A percentile compares a stretch with the other conserved stretches of the same genome.
phyloP scores from a whole-genome alignment of 345 rosid genomes.

The Citrus cavaleriei region DNA sequence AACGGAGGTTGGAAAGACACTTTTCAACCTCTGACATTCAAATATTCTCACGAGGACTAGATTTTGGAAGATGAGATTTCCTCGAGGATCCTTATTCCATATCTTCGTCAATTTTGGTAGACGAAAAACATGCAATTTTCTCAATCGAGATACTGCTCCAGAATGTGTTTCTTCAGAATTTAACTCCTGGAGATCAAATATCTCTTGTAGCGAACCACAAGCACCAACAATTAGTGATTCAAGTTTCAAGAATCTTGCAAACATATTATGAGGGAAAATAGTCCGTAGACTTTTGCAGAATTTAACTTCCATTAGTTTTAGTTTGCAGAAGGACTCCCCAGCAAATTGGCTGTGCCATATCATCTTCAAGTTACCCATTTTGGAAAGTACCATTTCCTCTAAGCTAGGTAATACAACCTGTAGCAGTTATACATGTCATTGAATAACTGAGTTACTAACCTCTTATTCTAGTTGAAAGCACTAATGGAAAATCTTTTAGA shows the following conservation, averaged over 20 bases:
- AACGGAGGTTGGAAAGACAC: conserved; percentile 14
- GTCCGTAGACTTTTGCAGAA: background rate
- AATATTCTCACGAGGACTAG: rapidly evolving
- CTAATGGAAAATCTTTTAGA: no score
- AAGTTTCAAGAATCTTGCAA: background rate
- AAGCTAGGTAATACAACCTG: conserved; percentile 25
- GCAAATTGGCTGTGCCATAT: no score
- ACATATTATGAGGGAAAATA: conserved; percentile 11
- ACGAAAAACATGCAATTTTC: background rate
- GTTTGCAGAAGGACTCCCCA: no score
- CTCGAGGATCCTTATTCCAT: background rate
- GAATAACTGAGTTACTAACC: background rate
- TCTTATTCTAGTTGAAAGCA: no score
- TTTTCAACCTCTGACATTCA: background rate
- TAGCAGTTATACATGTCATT: background rate
- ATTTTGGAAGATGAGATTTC: background rate
- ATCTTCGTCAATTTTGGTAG: background rate
- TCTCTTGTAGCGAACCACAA: conserved; percentile 6
- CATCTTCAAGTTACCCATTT: background rate
- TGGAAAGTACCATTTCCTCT: background rate
- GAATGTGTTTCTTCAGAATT: background rate
- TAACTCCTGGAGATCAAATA: conserved; percentile 3
- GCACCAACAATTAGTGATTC: background rate
- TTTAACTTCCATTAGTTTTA: background rate
- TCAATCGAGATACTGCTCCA: background rate